Evolutionary conservation across 179 eudicot genomes (phyloP).

Genomic region (Monotropa hypopitys): DNA sequence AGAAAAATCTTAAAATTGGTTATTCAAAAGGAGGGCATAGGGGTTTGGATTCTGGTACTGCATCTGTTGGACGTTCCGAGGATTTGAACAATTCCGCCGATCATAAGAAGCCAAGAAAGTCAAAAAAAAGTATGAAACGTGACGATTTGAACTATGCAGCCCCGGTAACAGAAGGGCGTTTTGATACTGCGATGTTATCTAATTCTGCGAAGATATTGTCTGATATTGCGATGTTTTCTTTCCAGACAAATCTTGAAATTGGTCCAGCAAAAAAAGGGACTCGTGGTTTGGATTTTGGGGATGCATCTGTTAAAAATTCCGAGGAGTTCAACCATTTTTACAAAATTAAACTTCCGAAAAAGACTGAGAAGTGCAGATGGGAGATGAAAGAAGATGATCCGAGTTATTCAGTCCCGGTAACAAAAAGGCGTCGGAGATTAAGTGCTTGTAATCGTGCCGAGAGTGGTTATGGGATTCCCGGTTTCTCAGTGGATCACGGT

Average conservation of each 20-base stretch:
- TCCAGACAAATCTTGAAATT: background rate
- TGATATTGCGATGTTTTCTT: background rate
- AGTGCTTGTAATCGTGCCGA: slow-evolving; percentile 11
- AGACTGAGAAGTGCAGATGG: slow-evolving; percentile 7
- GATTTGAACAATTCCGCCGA: background rate
- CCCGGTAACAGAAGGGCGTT: slow-evolving; percentile 9
- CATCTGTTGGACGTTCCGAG: background rate
- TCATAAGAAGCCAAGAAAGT: slow-evolving; percentile 11
- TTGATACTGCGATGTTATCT: background rate
- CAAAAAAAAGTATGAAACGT: slow-evolving; percentile 10
- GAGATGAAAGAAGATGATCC: slow-evolving; percentile 8
- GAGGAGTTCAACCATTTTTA: background rate
- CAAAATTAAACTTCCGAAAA: slow-evolving; percentile 10
- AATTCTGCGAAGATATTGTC: background rate
- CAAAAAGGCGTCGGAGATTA: slow-evolving; percentile 15
- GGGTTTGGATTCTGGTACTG: background rate
- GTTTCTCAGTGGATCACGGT: background rate
- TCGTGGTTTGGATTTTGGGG: background rate
- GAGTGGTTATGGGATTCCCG: background rate
- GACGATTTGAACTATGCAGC: slow-evolving; percentile 3
- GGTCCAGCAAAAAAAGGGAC: background rate
- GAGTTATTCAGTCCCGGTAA: slow-evolving; percentile 4
- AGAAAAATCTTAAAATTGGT: slow-evolving; percentile 1
- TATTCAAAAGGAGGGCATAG: background rate
- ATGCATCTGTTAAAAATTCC: background rate